Conservation (phyloP, 495 filamentous ascomycete species). For the Cercophora sp. region DNA sequence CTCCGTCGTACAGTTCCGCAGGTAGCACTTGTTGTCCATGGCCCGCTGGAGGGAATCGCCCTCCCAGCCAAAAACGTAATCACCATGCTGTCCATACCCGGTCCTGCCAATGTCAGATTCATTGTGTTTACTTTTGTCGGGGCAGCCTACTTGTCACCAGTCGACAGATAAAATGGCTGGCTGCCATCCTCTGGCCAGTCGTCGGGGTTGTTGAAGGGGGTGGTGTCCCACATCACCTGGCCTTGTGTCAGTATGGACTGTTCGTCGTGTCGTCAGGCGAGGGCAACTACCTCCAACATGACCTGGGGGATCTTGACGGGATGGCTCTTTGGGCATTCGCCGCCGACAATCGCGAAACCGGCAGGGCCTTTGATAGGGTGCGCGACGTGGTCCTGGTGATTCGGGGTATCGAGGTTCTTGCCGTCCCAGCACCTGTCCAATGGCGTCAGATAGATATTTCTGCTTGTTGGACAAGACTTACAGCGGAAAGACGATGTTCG, state of each 20-base stretch:
- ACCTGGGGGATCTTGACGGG: conserved; percentile 39
- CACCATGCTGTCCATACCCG: conserved; percentile 40
- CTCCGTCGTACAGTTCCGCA: conserved; percentile 25
- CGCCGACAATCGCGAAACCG: conserved; percentile 19
- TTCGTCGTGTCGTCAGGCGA: background rate
- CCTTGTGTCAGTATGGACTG: no score
- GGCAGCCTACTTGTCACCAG: conserved; percentile 32
- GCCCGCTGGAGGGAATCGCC: conserved; percentile 37
- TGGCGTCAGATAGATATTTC: background rate
- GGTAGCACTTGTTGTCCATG: conserved; percentile 40
- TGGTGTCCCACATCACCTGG: conserved; percentile 31
- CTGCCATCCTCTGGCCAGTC: conserved; percentile 39
- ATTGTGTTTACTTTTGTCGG: no score
- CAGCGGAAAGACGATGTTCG: conserved; percentile 40
- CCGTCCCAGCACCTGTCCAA: conserved; percentile 30
- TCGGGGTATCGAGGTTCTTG: conserved; percentile 30
- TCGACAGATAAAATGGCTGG: conserved; percentile 40
- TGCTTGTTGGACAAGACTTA: conserved; percentile 5
- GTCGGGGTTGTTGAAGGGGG: conserved; percentile 34
- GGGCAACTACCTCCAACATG: conserved; percentile 23
- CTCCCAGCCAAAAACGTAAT: conserved; percentile 46
- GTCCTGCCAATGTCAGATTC: conserved; percentile 16
- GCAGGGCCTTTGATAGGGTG: conserved; percentile 25
- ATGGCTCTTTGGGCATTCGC: conserved; percentile 35
- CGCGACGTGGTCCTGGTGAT: conserved; percentile 35